Conservation (phyloP, 148 eudicot genomes). For the Arctostaphylos glauca region DNA sequence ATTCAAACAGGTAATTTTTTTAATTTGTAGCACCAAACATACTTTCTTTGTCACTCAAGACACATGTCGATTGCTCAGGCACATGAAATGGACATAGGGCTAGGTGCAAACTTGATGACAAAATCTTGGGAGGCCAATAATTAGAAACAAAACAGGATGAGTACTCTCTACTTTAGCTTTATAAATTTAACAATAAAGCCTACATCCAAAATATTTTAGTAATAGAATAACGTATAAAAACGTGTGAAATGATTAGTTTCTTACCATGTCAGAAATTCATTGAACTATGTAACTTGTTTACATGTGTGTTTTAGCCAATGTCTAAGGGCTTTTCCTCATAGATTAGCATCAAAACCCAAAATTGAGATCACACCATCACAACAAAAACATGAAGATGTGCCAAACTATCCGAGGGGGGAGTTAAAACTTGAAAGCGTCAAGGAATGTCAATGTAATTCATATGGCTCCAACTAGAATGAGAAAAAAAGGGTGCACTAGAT, state of each 20-base stretch:
- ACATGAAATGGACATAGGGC: neutral
- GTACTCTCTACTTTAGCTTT: neutral
- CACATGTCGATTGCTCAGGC: neutral
- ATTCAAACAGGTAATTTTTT: neutral
- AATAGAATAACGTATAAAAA: neutral
- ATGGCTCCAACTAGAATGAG: neutral
- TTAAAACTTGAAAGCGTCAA: neutral
- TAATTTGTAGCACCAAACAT: neutral
- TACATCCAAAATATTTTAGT: neutral
- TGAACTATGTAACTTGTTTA: neutral
- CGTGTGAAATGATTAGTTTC: neutral
- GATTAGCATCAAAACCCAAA: neutral
- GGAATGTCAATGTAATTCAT: neutral
- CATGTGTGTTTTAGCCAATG: neutral
- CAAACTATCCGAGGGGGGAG: constrained; percentile 9
- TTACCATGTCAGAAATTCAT: neutral
- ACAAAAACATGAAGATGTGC: neutral
- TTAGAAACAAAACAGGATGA: neutral
- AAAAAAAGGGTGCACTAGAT: neutral
- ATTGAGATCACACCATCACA: neutral
- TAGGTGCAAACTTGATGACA: neutral
- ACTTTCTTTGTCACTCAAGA: neutral
- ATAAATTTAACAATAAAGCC: neutral
- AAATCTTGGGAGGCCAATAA: neutral
- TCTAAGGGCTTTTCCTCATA: neutral